Percentiles rank a stretch among this genome's conserved stretches.
These are phyloP conservation scores for Babesia ovata DNA, from an alignment of 169 alveolate species.

Conservation along the genomic window DNA sequence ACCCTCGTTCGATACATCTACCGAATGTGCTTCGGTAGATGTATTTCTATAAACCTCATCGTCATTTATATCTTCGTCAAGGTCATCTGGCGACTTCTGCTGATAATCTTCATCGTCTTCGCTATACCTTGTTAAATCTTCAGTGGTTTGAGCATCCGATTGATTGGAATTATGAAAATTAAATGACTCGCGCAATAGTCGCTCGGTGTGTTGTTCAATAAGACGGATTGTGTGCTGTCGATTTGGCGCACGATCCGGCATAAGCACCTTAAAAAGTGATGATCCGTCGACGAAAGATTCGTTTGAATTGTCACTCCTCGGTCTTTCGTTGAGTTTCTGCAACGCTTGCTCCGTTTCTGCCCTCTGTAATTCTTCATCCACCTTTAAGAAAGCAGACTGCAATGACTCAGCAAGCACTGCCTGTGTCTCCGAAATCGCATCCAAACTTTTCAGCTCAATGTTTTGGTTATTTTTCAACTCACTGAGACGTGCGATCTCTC, in stretches of 20 bases:
- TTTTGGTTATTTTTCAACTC: not conserved
- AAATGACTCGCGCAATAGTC: constrained; percentile 25
- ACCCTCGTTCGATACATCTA: not conserved
- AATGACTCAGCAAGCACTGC: constrained; percentile 58
- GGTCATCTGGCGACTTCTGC: constrained; percentile 9
- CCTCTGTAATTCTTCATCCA: constrained; percentile 60
- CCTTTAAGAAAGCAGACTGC: constrained; percentile 53
- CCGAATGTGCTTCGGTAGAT: not conserved
- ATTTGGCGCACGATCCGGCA: constrained; percentile 48
- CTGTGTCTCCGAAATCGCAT: constrained; percentile 26
- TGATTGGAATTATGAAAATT: constrained; percentile 14
- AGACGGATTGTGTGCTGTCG: constrained; percentile 55
- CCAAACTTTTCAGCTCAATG: constrained; percentile 14
- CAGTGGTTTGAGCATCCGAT: not conserved
- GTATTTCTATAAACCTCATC: constrained; percentile 8
- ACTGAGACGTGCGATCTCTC: constrained; percentile 23
- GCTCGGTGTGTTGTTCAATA: constrained; percentile 44
- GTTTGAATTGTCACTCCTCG: constrained; percentile 23
- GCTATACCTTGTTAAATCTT: constrained; percentile 4
- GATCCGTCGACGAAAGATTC: constrained; percentile 16
- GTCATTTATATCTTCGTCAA: constrained; percentile 37
- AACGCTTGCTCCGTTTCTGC: constrained; percentile 55
- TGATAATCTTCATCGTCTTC: constrained; percentile 30
- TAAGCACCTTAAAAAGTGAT: constrained; percentile 52
- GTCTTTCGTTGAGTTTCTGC: constrained; percentile 24